Evolutionary conservation across 768 basidiomycete genomes (phyloP), one percentile per base, ranked within the genome.

Genomic region (Tephrocybe sp.): DNA sequence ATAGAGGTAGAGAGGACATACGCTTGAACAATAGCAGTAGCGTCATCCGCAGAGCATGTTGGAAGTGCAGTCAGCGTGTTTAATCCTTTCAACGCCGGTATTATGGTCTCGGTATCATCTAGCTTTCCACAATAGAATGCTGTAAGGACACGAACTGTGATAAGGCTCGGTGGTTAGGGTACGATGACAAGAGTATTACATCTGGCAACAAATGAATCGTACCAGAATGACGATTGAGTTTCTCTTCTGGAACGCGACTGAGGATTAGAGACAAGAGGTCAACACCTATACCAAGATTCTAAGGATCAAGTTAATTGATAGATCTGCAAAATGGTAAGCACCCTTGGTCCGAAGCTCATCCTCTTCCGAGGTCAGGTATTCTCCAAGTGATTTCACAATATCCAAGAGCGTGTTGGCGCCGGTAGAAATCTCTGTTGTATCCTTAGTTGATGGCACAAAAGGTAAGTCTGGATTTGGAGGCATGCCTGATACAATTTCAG

Each of bases 331-430:
- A 33, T 59, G 29, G 11, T 55, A 39, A 51, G 44, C 62, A 91
- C 95, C 95, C 74, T 91, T 91, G 8, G 80, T 79, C 23, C 95
- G 78, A 10, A 87, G 66, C 3, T 75, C 71, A 57, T 86, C 89
- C 47, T 95, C 88, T 49, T 94, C 90, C 1, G 91, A 84, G 0
- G 91, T 94, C 12, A 99, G 72, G 60, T 88, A 93, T 57, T 90
- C 86, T 34, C 91, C 91, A 0, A 97, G 77, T 21, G 84, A 83
- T 62, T 91, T 93, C 29, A 98, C 91, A 18, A 98, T 69, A 53
- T 85, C 78, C 4, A 94, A 70, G 12, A 97, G 71, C 16, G 83
- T 78, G 8, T 79, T 66, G 18, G 73, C 65, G 16, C 82, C 83
- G 52, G 71, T 70, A 12, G 80, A 77, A 53, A 78, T 72, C 57